Base-by-base conservation (phyloP, 352 stramenopile species). In the Phytopythium oedochilum region DNA sequence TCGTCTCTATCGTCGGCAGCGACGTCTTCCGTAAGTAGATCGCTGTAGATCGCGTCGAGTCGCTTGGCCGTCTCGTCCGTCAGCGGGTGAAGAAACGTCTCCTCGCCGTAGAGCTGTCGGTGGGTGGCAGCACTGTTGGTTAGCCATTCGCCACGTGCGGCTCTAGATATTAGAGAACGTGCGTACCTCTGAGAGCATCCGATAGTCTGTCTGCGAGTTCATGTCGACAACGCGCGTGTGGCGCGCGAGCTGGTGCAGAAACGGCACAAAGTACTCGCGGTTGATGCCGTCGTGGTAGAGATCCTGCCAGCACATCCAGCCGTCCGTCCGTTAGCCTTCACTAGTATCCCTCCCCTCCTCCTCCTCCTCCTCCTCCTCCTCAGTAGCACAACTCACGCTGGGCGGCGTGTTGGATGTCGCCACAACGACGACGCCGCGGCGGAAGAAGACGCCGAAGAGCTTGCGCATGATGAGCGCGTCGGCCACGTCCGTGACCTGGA, bases 401-500 rank as follows among this genome's bases (percentile, higher is more conserved):
- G 79, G 79, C 12, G 73, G 71, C 23, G 89, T 90, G 75, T 99
- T 99, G 32, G 89, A 98, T 10, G 97, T 99, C 9, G 97, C 92
- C 8, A 99, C 87, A 40, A 99, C 78, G 20, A 99, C 92, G 0
- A 96, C 87, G 31, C 95, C 96, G 29, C 73, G 65, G 9, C 63
- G 56, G 61, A 96, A 98, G 38, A 99, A 75, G 8, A 92, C 78
- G 14, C 72, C 69, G 60, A 99, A 98, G 25, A 99, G 70, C 70
- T 97, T 96, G 55, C 80, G 80, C 78, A 99, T 88, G 65, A 99
- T 98, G 59, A 99, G 82, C 29, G 97, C 97, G 70, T 99, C 94
- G 2, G 92, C 96, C 59, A 99, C 92, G 70, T 99, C 96, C 2
- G 91, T 98, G 18, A 99, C 89, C 83, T 99, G 95, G 64, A 99